A percentile compares a stretch with the other conserved stretches of the same genome.
Evolutionary conservation across 2,329 filamentous ascomycete species (phyloP).

Genomic region (Zasmidium citrigriseum): DNA sequence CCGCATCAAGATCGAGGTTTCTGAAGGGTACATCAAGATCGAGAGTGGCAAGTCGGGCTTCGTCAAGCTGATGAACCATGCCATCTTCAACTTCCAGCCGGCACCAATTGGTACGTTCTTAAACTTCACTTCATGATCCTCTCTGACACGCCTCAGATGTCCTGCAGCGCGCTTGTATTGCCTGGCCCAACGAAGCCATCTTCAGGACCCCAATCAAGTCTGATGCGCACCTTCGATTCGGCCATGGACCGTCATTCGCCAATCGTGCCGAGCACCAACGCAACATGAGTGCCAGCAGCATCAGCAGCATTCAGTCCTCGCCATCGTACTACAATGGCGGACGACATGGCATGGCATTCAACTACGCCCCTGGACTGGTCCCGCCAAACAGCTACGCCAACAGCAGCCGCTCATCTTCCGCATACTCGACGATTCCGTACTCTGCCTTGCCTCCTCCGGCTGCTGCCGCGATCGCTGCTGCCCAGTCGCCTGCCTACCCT

Average conservation of each 20-base stretch:
- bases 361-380: not conserved
- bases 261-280: constrained; percentile 35
- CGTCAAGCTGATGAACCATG: constrained; percentile 69
- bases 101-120: constrained; percentile 67
- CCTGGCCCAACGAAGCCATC: constrained; percentile 74
- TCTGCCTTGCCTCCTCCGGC: constrained; percentile 14
- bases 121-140: not conserved
- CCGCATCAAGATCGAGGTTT: constrained; percentile 74
- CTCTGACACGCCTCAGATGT: constrained; percentile 55
- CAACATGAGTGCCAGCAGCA: constrained; percentile 5
- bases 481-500: constrained; percentile 2
- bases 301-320: constrained; percentile 8
- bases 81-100: constrained; percentile 83
- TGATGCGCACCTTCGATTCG: not conserved
- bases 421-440: constrained; percentile 20
- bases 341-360: not conserved
- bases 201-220: not conserved
- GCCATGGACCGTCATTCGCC: constrained; percentile 46
- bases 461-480: constrained; percentile 1
- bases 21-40: constrained; percentile 62
- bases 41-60: constrained; percentile 42
- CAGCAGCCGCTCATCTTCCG: constrained; percentile 25
- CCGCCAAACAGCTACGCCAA: not conserved
- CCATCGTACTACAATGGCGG: not conserved
- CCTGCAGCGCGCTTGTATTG: constrained; percentile 71